These are phyloP conservation scores for Colletotrichum tropicale DNA, from an alignment of 2,329 filamentous ascomycete species.

Conservation along the genomic window DNA sequence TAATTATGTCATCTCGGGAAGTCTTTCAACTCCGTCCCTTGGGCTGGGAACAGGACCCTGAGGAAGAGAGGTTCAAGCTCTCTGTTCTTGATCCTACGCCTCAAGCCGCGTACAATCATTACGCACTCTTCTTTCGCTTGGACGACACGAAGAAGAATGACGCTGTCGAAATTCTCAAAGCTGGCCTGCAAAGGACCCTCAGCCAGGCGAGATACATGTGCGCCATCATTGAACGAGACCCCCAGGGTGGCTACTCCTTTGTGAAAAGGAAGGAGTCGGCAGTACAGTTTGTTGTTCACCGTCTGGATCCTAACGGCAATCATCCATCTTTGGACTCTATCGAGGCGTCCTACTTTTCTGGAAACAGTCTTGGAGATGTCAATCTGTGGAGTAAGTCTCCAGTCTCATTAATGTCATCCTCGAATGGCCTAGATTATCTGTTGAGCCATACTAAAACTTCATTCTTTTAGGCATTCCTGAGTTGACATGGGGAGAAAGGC, in stretches of 20 bases:
- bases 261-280: not conserved
- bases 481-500: constrained; percentile 29
- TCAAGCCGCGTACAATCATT: not conserved
- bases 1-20: not conserved
- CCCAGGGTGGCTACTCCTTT: not conserved
- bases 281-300: not conserved
- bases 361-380: not conserved
- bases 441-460: not conserved
- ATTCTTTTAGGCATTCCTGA: not conserved
- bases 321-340: not conserved
- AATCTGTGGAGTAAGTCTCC: not conserved
- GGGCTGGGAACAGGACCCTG: not conserved
- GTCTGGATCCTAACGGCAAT: not conserved
- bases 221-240: not conserved
- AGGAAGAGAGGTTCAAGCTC: not conserved
- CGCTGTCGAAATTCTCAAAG: not conserved
- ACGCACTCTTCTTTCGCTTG: not conserved
- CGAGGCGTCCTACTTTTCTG: not conserved
- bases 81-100: not conserved
- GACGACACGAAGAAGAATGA: not conserved
- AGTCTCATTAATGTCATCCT: not conserved
- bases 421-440: not conserved
- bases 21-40: not conserved
- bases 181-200: not conserved
- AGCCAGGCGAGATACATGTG: not conserved